A percentile compares a stretch with the other conserved stretches of the same genome.
phyloP scores from a whole-genome alignment of 2,329 filamentous ascomycete species.

The Calonectria hongkongensis region DNA sequence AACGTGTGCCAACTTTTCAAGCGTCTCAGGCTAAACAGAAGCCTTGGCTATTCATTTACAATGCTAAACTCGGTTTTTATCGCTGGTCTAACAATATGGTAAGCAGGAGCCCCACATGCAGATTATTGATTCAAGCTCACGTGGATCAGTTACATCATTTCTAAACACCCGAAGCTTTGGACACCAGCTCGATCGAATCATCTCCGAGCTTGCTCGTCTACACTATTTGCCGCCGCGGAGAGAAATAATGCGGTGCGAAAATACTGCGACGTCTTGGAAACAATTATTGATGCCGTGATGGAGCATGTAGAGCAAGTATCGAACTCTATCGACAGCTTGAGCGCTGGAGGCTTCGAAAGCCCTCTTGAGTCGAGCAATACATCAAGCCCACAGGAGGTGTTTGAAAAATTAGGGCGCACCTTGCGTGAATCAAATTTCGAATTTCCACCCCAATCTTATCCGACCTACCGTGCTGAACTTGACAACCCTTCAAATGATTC shows the following conservation, averaged over 20 bases:
- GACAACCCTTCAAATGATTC: not conserved
- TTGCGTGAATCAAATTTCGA: slow-evolving; percentile 23
- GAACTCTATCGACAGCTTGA: not conserved
- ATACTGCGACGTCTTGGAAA: slow-evolving; percentile 34
- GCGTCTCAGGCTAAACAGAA: slow-evolving; percentile 25
- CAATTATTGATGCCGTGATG: slow-evolving; percentile 32
- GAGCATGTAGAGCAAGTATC: slow-evolving; percentile 30
- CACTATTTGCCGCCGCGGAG: slow-evolving; percentile 31
- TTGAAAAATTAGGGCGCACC: slow-evolving; percentile 18
- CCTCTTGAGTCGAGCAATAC: not conserved
- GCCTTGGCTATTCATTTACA: slow-evolving; percentile 33
- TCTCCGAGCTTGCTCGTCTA: slow-evolving; percentile 31
- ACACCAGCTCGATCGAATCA: slow-evolving; percentile 30
- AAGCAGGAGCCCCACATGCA: not conserved
- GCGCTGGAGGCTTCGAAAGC: not conserved
- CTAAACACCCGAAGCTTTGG: slow-evolving; percentile 32
- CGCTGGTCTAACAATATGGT: slow-evolving; percentile 33
- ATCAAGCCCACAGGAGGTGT: slow-evolving; percentile 20
- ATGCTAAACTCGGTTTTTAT: slow-evolving; percentile 37
- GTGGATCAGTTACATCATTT: slow-evolving; percentile 25
- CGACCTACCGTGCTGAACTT: not conserved
- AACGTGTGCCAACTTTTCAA: slow-evolving; percentile 35
- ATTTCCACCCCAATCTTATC: slow-evolving; percentile 29
- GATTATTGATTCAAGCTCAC: not conserved
- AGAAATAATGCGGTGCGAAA: slow-evolving; percentile 29